A percentile compares a stretch with the other conserved stretches of the same genome.
These are phyloP conservation scores for Plasmodium yoelii DNA, from an alignment of 169 alveolate genomes.

Conservation along the genomic window DNA sequence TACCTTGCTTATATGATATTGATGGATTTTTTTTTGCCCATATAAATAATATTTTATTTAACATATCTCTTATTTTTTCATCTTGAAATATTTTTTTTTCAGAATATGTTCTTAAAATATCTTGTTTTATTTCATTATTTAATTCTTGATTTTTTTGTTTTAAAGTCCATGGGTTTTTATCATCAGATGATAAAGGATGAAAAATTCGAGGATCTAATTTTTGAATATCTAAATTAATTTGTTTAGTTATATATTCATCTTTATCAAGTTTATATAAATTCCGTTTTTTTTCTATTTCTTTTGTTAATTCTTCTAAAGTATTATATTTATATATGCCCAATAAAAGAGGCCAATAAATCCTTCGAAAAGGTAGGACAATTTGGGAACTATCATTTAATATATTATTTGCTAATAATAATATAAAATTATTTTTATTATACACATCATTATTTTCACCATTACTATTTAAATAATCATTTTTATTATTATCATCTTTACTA, in stretches of 20 bases:
- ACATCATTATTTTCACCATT: not conserved
- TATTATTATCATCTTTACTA: constrained; percentile 4
- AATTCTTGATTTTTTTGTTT: constrained; percentile 78
- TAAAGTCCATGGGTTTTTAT: constrained; percentile 84
- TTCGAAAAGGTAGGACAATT: constrained; percentile 8
- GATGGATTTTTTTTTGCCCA: constrained; percentile 84
- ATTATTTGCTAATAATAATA: constrained; percentile 33
- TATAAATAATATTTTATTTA: constrained; percentile 80
- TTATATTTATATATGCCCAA: constrained; percentile 28
- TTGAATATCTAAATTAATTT: constrained; percentile 66
- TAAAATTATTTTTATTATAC: not conserved
- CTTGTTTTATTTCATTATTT: constrained; percentile 85
- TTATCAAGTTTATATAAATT: constrained; percentile 31
- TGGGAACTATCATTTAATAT: constrained; percentile 13
- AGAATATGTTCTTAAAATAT: constrained; percentile 84
- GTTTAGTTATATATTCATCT: constrained; percentile 61
- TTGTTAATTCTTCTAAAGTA: constrained; percentile 20
- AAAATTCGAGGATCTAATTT: constrained; percentile 83
- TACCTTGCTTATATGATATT: constrained; percentile 84
- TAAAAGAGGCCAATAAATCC: constrained; percentile 65
- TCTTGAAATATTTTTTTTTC: constrained; percentile 81
- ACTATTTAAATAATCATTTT: not conserved
- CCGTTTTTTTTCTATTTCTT: constrained; percentile 28
- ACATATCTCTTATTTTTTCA: constrained; percentile 79
- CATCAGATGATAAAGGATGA: constrained; percentile 85